phyloP scores from a whole-genome alignment of 1,139 yeast genomes.

The Saccharomyces hybrid region DNA sequence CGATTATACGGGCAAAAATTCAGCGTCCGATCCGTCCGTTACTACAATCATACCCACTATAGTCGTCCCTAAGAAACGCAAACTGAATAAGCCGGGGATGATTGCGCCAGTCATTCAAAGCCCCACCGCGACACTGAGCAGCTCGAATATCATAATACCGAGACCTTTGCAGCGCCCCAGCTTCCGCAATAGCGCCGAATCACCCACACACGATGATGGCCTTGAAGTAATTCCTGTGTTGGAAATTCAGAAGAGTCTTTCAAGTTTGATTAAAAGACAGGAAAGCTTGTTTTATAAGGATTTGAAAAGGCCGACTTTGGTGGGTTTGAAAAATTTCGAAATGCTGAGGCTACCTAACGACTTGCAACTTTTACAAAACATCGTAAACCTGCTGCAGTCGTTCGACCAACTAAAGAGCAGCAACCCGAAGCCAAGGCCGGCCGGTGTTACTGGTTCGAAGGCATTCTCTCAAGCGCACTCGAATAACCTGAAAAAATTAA shows the following conservation, averaged over 20 bases:
- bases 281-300: constrained; percentile 13
- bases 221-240: constrained; percentile 3
- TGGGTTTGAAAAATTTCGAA: constrained; percentile 17
- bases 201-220: constrained; percentile 1
- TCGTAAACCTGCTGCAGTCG: neutral
- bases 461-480: neutral
- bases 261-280: constrained; percentile 11
- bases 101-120: neutral
- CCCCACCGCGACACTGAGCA: neutral
- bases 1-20: constrained; percentile 4
- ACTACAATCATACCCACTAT: neutral
- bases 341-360: constrained; percentile 20
- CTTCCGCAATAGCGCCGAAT: neutral
- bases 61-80: neutral
- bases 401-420: neutral
- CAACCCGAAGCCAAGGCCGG: neutral
- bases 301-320: constrained; percentile 13
- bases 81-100: neutral
- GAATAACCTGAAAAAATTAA: neutral
- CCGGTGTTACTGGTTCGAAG: neutral
- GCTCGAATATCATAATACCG: neutral
- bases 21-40: neutral
- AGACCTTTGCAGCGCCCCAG: neutral
- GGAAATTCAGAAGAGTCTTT: constrained; percentile 6
- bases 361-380: constrained; percentile 2